Evolutionary conservation across 768 basidiomycete species (phyloP).

Genomic region (Suillus discolor): DNA sequence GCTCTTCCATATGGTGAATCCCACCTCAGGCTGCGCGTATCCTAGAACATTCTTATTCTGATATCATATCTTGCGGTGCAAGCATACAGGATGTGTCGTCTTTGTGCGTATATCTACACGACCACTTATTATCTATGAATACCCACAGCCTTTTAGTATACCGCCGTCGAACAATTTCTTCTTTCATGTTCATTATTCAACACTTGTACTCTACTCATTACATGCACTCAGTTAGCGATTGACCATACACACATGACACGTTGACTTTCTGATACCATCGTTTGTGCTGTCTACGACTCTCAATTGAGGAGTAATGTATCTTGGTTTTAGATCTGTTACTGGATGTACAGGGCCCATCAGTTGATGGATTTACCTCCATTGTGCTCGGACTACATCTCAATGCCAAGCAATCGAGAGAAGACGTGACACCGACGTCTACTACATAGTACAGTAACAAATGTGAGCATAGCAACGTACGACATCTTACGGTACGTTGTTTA

Average conservation of each 20-base stretch:
- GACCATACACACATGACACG: neutral
- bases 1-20: neutral
- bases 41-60: slow-evolving; percentile 13
- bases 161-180: neutral
- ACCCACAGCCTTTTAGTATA: slow-evolving; percentile 12
- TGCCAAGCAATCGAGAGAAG: neutral
- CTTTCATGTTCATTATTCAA: slow-evolving; percentile 9
- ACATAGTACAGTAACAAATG: neutral
- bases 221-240: neutral
- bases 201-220: slow-evolving; percentile 4
- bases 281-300: neutral
- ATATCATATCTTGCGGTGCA: slow-evolving; percentile 15
- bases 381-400: neutral
- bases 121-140: slow-evolving; percentile 15
- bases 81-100: slow-evolving; percentile 14
- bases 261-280: neutral
- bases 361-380: neutral
- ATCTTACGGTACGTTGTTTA: neutral
- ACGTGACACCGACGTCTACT: neutral
- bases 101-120: slow-evolving; percentile 27
- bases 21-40: slow-evolving; percentile 9
- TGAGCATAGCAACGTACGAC: neutral
- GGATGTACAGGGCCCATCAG: too few relatives aligned
- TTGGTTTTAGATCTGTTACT: neutral
- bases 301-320: neutral